Percentiles rank a stretch among this genome's conserved stretches.
phyloP scores from a whole-genome alignment of 31 red algal species.

The Odonthalia washingtoniensis region DNA sequence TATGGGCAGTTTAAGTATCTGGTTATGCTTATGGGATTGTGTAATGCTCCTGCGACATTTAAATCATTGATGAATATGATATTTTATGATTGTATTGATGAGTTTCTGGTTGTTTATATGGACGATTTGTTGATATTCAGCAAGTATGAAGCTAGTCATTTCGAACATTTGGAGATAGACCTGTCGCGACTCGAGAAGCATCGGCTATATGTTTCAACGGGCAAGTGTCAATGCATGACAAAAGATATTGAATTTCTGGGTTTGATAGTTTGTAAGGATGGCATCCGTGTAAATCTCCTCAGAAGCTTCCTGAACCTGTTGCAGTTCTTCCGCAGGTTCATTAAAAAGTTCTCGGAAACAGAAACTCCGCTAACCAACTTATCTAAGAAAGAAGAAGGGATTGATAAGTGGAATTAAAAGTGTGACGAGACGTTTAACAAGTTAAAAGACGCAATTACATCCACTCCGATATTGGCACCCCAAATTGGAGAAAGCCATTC shows the following conservation, averaged over 20 bases:
- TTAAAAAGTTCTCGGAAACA: constrained; percentile 15
- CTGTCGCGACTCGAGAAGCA: background rate
- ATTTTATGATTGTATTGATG: too few relatives aligned
- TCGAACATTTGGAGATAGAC: background rate
- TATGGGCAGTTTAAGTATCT: constrained; percentile 56
- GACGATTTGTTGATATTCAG: constrained; percentile 37
- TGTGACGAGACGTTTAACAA: background rate
- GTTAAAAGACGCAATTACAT: background rate
- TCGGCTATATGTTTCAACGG: constrained; percentile 15
- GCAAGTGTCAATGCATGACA: constrained; percentile 16
- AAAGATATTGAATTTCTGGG: constrained; percentile 26
- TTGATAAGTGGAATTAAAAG: background rate
- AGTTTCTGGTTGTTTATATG: constrained; percentile 1
- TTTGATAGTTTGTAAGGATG: background rate
- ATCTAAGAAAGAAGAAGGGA: constrained; percentile 5
- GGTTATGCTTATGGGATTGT: constrained; percentile 32
- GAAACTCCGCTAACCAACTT: constrained; percentile 26
- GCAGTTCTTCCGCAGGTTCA: constrained; percentile 33
- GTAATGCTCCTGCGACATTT: too few relatives aligned
- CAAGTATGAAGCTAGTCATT: constrained; percentile 7
- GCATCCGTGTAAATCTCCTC: background rate
- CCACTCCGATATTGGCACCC: background rate
- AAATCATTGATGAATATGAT: too few relatives aligned
- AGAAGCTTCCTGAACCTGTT: constrained; percentile 30
- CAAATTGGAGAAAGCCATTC: constrained; percentile 19